Base-by-base conservation (phyloP, 176 grass and related monocot genomes). In the Zoysia japonica region DNA sequence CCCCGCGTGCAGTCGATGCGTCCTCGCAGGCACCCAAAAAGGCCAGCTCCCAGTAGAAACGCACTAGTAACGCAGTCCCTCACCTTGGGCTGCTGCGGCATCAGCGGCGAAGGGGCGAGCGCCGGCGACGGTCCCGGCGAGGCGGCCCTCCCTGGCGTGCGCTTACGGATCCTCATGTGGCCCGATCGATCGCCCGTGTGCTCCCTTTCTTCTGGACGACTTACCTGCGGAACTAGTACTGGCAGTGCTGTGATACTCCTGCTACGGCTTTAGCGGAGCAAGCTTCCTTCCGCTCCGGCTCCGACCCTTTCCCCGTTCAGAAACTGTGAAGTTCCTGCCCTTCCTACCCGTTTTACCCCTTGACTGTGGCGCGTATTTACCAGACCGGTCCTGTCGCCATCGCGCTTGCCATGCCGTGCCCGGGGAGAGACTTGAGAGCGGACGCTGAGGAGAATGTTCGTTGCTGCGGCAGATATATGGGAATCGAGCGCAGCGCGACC, bases 111-210 rank as follows among this genome's bases (percentile, higher is more conserved):
- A 7, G 65, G n/a, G 11, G 8, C 4, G 49, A 28, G 44, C 3
- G 85, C 4, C 12, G 12, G 61, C 39, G 20, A 2, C 16, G 56
- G 56, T 14, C 35, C 57, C 37, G 61, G 75, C 10, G 46, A 61
- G 17, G 80, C 20, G 16, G 51, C 68, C 50, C 80, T 62, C 47
- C 70, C 54, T 3, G 87, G 71, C 3, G 71, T 47, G 76, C 82
- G 82, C 81, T 85, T 89, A 8, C 87, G 70, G 82, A 85, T 89
- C 65, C 82, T 84, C 87, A 89, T 89, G 62, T 4, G 3, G 6
- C 19, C 57, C 13, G 74, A 62, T 77, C 44, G 74, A 37, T 14
- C 10, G 4, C 42, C 41, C 45, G 67, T 42, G 17, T 44, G 67
- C 44, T 47, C 41, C 17, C 4, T 49, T 71, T 45, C 8, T 47